phyloP scores from a whole-genome alignment of 2,329 filamentous ascomycete species.

The Rutstroemia sp. region DNA sequence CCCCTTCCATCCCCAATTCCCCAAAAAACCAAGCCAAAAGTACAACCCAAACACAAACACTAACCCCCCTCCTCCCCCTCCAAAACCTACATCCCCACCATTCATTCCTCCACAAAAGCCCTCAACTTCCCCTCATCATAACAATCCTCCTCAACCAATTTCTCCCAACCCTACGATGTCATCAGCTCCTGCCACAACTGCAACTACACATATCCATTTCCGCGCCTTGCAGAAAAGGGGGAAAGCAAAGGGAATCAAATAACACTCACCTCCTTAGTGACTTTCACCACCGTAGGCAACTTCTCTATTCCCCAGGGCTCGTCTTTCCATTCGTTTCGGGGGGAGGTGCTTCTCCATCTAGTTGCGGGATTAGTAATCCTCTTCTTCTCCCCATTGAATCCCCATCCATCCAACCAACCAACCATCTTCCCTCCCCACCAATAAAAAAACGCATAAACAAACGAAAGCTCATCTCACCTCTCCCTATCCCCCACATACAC shows the following conservation, averaged over 20 bases:
- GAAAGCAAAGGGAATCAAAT: background rate
- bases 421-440: no score
- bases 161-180: conserved; percentile 1
- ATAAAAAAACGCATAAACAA: no score
- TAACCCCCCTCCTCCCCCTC: no score
- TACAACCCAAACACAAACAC: no score
- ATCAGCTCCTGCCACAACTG: background rate
- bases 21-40: no score
- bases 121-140: conserved; percentile 2
- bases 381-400: no score
- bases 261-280: background rate
- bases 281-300: background rate
- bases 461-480: background rate
- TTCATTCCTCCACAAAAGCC: conserved; percentile 1
- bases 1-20: no score
- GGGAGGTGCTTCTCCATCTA: background rate
- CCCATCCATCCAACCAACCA: no score
- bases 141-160: conserved; percentile 3
- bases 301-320: background rate
- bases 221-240: no score
- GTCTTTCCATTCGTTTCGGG: background rate
- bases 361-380: no score
- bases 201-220: no score
- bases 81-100: no score
- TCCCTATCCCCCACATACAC: background rate